A percentile compares a stretch with the other conserved stretches of the same genome.
phyloP scores from a whole-genome alignment of 2,329 filamentous ascomycete species.

The Colletotrichum tropicale region DNA sequence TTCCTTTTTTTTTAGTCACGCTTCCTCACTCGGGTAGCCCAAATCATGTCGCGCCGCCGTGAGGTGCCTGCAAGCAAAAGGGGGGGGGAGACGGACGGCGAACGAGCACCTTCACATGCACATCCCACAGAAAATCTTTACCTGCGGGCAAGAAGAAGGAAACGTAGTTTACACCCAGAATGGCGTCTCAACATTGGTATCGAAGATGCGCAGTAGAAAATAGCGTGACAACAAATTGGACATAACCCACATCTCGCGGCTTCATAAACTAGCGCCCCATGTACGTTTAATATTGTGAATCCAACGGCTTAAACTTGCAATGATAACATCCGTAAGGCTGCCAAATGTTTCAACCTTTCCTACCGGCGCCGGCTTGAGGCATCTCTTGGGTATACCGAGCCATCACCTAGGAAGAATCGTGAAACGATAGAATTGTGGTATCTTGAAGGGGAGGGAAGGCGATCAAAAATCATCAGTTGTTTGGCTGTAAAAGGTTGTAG shows the following conservation, averaged over 20 bases:
- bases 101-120: background rate
- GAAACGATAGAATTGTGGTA: background rate
- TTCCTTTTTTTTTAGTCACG: too few species aligned
- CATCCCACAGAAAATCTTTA: background rate
- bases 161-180: background rate
- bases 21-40: background rate
- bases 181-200: background rate
- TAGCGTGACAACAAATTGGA: background rate
- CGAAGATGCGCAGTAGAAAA: background rate
- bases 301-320: background rate
- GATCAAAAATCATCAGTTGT: background rate
- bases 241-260: background rate
- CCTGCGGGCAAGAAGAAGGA: background rate
- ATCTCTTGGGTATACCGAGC: background rate
- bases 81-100: background rate
- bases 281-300: background rate
- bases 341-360: background rate
- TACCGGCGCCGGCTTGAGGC: background rate
- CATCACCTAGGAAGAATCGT: background rate
- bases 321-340: background rate
- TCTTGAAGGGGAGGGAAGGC: background rate
- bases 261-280: background rate
- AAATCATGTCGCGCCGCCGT: background rate
- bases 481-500: background rate
- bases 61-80: background rate